Percentiles rank a stretch among this genome's conserved stretches.
Evolutionary conservation across 306 rosid genomes (phyloP).

Genomic region (Vigna unguiculata): DNA sequence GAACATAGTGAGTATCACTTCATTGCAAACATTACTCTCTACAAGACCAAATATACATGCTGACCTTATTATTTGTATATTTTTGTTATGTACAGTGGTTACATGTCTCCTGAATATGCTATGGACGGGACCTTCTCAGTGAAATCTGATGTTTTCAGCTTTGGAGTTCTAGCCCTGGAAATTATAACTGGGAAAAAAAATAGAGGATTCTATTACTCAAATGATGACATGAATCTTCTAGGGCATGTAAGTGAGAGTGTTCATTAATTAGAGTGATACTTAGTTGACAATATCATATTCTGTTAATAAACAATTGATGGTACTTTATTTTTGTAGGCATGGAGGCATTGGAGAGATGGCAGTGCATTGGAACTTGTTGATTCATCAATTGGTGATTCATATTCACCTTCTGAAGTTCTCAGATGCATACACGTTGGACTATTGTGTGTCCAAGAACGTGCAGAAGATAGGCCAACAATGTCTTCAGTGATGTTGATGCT

Average conservation of each 20-base stretch:
- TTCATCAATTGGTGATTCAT: conserved; percentile 56
- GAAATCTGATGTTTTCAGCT: conserved; percentile 80
- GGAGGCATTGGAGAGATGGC: conserved; percentile 75
- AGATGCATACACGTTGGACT: conserved; percentile 79
- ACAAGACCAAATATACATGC: not conserved
- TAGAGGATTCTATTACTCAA: conserved; percentile 62
- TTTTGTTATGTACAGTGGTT: conserved; percentile 56
- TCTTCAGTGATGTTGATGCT: conserved; percentile 71
- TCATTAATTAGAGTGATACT: not conserved
- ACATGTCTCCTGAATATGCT: conserved; percentile 86
- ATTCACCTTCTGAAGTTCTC: conserved; percentile 56
- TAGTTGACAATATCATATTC: conserved; percentile 35
- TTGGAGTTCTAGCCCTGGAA: conserved; percentile 76
- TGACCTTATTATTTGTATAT: not conserved
- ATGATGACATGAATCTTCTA: conserved; percentile 67
- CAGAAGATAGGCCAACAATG: conserved; percentile 68
- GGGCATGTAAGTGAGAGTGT: conserved; percentile 54
- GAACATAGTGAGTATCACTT: conserved; percentile 74
- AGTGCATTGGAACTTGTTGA: conserved; percentile 64
- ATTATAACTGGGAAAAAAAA: conserved; percentile 72
- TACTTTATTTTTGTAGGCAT: conserved; percentile 59
- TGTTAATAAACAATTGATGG: conserved; percentile 24
- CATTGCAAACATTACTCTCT: not conserved
- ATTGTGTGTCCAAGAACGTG: conserved; percentile 65
- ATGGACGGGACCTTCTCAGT: conserved; percentile 77